Conservation (phyloP, 2,329 filamentous ascomycete species). For the Fusarium chuoi region DNA sequence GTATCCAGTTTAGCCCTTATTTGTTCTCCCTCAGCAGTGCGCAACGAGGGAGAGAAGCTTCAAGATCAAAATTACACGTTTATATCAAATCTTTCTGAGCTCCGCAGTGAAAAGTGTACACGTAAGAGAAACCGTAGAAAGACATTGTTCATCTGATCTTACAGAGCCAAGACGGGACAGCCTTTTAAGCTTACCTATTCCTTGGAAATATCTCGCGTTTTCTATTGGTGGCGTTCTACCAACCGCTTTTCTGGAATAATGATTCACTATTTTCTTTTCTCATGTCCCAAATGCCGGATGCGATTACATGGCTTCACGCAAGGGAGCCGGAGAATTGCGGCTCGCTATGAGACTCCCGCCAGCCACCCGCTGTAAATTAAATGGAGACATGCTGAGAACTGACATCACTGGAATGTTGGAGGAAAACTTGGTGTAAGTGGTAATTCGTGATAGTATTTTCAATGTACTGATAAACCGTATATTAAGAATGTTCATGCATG, state of each 20-base stretch:
- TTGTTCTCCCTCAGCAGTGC: slow-evolving; percentile 25
- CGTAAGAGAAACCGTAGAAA: neutral
- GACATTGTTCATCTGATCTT: neutral
- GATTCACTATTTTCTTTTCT: neutral
- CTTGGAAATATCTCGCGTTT: neutral
- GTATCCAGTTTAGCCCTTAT: slow-evolving; percentile 12
- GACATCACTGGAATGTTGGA: slow-evolving; percentile 24
- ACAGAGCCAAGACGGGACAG: neutral
- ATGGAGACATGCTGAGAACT: neutral
- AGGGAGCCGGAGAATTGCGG: slow-evolving; percentile 11
- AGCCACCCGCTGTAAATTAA: slow-evolving; percentile 7
- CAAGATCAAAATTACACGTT: slow-evolving; percentile 3
- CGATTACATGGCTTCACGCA: neutral
- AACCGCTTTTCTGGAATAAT: neutral
- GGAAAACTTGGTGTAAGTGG: neutral
- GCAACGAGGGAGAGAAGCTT: slow-evolving; percentile 23
- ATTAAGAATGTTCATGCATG: slow-evolving; percentile 36
- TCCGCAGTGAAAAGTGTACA: neutral
- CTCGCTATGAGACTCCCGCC: slow-evolving; percentile 16
- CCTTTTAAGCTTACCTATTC: slow-evolving; percentile 7
- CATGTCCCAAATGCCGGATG: neutral
- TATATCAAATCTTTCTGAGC: neutral
- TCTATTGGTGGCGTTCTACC: neutral
- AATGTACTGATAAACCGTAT: slow-evolving; percentile 25
- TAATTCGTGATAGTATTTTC: slow-evolving; percentile 17